These are phyloP conservation scores for Triglochin maritima DNA, from an alignment of 106 monocot genomes.

Conservation along the genomic window DNA sequence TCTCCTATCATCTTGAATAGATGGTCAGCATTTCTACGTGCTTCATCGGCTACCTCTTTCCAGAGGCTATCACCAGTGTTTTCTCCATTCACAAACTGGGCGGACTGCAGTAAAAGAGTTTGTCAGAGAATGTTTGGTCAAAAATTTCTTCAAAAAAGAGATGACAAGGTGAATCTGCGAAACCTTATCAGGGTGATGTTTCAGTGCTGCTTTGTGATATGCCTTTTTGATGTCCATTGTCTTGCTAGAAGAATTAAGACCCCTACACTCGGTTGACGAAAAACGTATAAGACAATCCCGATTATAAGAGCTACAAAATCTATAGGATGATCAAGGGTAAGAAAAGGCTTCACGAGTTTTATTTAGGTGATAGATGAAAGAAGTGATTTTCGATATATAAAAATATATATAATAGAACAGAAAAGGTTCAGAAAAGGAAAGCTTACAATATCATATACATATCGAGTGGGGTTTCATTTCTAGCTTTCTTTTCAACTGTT, in stretches of 20 bases:
- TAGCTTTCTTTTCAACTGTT: conserved; percentile 47
- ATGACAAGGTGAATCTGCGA: not conserved
- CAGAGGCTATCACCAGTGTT: conserved; percentile 53
- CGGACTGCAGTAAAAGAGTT: conserved; percentile 31
- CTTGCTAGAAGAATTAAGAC: conserved; percentile 63
- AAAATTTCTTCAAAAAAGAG: no score
- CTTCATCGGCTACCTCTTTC: conserved; percentile 66
- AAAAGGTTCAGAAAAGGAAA: not conserved
- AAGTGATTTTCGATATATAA: no score
- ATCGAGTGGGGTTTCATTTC: conserved; percentile 46
- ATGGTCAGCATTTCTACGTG: conserved; percentile 58
- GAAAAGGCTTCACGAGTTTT: no score
- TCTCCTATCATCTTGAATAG: conserved; percentile 91
- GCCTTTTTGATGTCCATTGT: conserved; percentile 74
- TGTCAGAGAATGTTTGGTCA: not conserved
- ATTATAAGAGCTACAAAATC: not conserved
- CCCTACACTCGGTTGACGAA: conserved; percentile 31
- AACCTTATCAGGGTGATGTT: conserved; percentile 96
- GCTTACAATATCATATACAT: conserved; percentile 82
- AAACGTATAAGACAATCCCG: not conserved
- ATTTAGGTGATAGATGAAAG: no score
- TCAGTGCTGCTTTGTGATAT: conserved; percentile 72
- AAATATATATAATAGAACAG: not conserved
- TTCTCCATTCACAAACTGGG: conserved; percentile 55
- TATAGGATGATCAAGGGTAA: no score